These are phyloP conservation scores for Corrigiola litoralis DNA, from an alignment of 179 eudicot genomes.

Conservation along the genomic window DNA sequence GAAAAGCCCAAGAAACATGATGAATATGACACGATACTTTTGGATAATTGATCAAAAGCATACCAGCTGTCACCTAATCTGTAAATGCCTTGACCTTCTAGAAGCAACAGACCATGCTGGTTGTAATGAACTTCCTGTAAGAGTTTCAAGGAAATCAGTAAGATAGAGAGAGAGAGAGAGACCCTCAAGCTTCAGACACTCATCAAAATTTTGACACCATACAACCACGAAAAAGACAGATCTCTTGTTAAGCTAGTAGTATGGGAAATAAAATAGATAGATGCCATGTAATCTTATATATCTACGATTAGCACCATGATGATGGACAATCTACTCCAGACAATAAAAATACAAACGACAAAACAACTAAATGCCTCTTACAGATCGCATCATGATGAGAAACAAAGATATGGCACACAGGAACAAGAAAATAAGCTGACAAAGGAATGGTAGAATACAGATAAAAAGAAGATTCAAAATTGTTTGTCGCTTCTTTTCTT, in stretches of 20 bases:
- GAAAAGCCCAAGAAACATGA: not conserved
- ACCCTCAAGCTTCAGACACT: conserved; percentile 5
- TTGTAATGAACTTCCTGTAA: conserved; percentile 92
- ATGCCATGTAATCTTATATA: too few relatives aligned
- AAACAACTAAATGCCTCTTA: too few relatives aligned
- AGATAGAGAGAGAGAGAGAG: not conserved
- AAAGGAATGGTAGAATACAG: too few relatives aligned
- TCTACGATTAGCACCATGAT: too few relatives aligned
- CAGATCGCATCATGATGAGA: too few relatives aligned
- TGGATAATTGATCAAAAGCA: conserved; percentile 13
- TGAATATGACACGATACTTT: not conserved
- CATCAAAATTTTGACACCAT: conserved; percentile 6
- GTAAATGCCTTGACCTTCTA: conserved; percentile 94
- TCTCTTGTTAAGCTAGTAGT: not conserved
- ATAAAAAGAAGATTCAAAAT: too few relatives aligned
- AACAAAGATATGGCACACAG: too few relatives aligned
- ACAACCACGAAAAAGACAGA: not conserved
- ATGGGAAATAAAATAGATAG: not conserved
- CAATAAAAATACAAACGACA: too few relatives aligned
- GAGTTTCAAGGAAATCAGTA: too few relatives aligned
- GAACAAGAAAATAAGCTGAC: too few relatives aligned
- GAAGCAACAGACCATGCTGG: conserved; percentile 89
- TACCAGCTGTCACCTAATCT: conserved; percentile 93
- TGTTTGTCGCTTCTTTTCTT: not conserved
- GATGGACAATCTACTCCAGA: too few relatives aligned